A percentile compares a stretch with the other conserved stretches of the same genome.
Evolutionary conservation across 495 filamentous ascomycete species (phyloP).

Genomic region (Chaetomium tenue): DNA sequence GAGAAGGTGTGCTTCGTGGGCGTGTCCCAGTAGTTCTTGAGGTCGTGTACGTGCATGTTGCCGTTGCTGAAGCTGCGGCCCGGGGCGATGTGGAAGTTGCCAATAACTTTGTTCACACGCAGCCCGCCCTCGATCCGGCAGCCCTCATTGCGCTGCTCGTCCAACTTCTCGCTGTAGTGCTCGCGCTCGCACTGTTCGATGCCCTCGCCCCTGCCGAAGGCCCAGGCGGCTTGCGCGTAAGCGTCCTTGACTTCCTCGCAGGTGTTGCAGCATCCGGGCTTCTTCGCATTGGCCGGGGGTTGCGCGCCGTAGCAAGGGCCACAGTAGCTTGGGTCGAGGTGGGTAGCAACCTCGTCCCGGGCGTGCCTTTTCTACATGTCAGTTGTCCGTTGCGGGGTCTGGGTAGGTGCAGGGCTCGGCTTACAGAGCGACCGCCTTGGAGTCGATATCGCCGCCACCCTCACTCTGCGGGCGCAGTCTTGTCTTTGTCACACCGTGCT

Average conservation of each 20-base stretch:
- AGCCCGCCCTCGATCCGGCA: slow-evolving; percentile 92
- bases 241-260: slow-evolving; percentile 95
- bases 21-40: slow-evolving; percentile 84
- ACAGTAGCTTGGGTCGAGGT: slow-evolving; percentile 90
- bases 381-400: not conserved
- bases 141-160: slow-evolving; percentile 83
- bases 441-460: slow-evolving; percentile 76
- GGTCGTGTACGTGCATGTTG: slow-evolving; percentile 95
- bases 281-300: slow-evolving; percentile 63
- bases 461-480: slow-evolving; percentile 68
- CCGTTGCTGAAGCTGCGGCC: slow-evolving; percentile 90
- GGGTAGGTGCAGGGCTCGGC: slow-evolving; percentile 26
- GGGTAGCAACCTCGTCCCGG: slow-evolving; percentile 64
- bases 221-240: slow-evolving; percentile 85
- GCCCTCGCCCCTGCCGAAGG: slow-evolving; percentile 84
- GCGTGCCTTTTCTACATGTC: slow-evolving; percentile 46
- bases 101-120: slow-evolving; percentile 95
- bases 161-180: slow-evolving; percentile 83
- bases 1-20: slow-evolving; percentile 78
- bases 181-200: slow-evolving; percentile 96
- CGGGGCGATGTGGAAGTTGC: slow-evolving; percentile 98
- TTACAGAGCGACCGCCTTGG: slow-evolving; percentile 70
- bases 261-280: slow-evolving; percentile 88
- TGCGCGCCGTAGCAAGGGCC: slow-evolving; percentile 87
- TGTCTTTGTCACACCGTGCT: slow-evolving; percentile 88